Evolutionary conservation across 2,329 filamentous ascomycete species (phyloP).

Genomic region (Verticillium zaregamsianum): DNA sequence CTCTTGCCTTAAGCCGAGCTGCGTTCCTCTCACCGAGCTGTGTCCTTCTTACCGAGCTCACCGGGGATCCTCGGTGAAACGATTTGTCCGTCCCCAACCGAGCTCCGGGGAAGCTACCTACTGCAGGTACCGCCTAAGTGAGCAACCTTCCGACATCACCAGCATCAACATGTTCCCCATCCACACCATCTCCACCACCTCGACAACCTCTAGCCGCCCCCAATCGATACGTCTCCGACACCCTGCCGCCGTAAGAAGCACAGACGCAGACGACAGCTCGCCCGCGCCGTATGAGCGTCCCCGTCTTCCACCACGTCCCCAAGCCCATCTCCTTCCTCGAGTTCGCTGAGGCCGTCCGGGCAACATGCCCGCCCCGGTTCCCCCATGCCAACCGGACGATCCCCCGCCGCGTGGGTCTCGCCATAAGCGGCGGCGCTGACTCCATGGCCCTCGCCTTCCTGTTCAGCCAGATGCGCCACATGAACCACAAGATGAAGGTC

Average conservation of each 20-base stretch:
- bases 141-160: not conserved
- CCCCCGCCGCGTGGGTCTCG: conserved; percentile 47
- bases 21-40: not conserved
- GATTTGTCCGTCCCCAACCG: not conserved
- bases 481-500: conserved; percentile 30
- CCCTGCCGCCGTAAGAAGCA: no score
- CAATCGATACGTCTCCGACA: not conserved
- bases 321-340: conserved; percentile 31
- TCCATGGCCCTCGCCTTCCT: conserved; percentile 93
- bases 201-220: not conserved
- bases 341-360: conserved; percentile 44
- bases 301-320: conserved; percentile 30
- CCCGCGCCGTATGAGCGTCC: conserved; percentile 25
- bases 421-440: conserved; percentile 88
- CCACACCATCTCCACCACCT: not conserved
- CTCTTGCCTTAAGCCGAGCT: not conserved
- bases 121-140: no score
- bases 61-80: not conserved
- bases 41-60: not conserved
- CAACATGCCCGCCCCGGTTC: conserved; percentile 46
- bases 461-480: conserved; percentile 45
- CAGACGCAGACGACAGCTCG: not conserved
- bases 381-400: conserved; percentile 29
- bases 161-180: not conserved
- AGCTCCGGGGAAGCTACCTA: not conserved